Evolutionary conservation across 441 rosid genomes (phyloP).

Genomic region (Populus hybrid): DNA sequence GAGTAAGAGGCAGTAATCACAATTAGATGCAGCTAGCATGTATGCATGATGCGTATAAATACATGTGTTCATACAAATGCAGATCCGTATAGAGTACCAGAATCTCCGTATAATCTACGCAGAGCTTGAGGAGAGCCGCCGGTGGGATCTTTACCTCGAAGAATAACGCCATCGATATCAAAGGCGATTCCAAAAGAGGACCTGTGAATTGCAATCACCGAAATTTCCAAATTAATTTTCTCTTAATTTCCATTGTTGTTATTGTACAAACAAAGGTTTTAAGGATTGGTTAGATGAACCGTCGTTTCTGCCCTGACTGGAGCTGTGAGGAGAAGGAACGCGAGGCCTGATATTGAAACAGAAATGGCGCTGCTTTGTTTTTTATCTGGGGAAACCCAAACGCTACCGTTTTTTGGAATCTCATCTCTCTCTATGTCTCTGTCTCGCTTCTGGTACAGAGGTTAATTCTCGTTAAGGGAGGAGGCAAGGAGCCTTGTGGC

Average conservation of each 20-base stretch:
- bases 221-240: background rate
- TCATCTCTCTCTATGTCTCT: constrained; percentile 9
- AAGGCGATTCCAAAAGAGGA: constrained; percentile 50
- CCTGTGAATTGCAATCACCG: constrained; percentile 18
- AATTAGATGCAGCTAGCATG: background rate
- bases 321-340: constrained; percentile 22
- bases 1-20: constrained; percentile 9
- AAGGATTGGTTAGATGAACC: background rate
- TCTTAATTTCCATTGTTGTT: background rate
- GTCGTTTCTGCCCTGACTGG: constrained; percentile 9
- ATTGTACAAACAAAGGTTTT: background rate
- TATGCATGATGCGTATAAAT: background rate
- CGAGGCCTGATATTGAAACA: constrained; percentile 22
- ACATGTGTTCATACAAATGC: background rate
- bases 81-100: constrained; percentile 22
- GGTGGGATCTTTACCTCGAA: constrained; percentile 40
- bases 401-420: constrained; percentile 17
- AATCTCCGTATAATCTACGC: constrained; percentile 34
- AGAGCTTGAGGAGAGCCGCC: constrained; percentile 50
- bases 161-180: constrained; percentile 58
- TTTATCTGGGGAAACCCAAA: constrained; percentile 19
- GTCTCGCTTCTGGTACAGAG: background rate
- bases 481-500: background rate
- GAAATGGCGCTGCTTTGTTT: constrained; percentile 17
- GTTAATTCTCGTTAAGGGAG: background rate